Percentiles rank a stretch among this genome's conserved stretches.
Evolutionary conservation across 371 early-diverging fungal genomes (phyloP).

Genomic region (Mortierella sp.): DNA sequence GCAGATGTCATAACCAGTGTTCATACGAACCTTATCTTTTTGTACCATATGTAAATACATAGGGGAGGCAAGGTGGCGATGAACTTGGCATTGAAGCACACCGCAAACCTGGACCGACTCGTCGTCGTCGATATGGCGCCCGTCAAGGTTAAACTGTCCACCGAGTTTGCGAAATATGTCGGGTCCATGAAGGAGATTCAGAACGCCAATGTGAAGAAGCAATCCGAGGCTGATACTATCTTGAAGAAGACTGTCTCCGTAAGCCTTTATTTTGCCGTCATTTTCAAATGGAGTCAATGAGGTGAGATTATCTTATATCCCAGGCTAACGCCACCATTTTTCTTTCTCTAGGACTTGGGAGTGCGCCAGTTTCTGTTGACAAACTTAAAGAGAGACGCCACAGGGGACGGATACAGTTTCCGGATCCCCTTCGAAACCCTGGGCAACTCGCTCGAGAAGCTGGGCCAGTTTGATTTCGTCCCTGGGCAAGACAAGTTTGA

Average conservation of each 20-base stretch:
- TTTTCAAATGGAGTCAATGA: background rate
- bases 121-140: conserved; percentile 94
- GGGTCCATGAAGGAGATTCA: conserved; percentile 80
- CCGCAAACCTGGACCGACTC: conserved; percentile 69
- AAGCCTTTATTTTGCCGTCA: conserved; percentile 19
- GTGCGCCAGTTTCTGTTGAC: conserved; percentile 93
- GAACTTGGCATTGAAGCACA: conserved; percentile 78
- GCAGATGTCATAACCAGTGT: background rate
- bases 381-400: conserved; percentile 76
- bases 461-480: conserved; percentile 71
- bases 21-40: background rate
- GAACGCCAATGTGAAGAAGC: conserved; percentile 63
- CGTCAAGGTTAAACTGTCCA: conserved; percentile 61
- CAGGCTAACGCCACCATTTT: background rate
- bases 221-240: conserved; percentile 82
- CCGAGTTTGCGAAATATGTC: conserved; percentile 73
- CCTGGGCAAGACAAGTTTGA: conserved; percentile 55
- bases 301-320: background rate
- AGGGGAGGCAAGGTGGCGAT: conserved; percentile 96
- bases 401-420: conserved; percentile 66
- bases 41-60: background rate
- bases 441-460: conserved; percentile 64
- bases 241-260: conserved; percentile 64
- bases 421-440: conserved; percentile 82
- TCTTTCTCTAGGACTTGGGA: conserved; percentile 61